Base-by-base conservation (phyloP, 805 yeast genomes). In the Myxozyma neglecta region DNA sequence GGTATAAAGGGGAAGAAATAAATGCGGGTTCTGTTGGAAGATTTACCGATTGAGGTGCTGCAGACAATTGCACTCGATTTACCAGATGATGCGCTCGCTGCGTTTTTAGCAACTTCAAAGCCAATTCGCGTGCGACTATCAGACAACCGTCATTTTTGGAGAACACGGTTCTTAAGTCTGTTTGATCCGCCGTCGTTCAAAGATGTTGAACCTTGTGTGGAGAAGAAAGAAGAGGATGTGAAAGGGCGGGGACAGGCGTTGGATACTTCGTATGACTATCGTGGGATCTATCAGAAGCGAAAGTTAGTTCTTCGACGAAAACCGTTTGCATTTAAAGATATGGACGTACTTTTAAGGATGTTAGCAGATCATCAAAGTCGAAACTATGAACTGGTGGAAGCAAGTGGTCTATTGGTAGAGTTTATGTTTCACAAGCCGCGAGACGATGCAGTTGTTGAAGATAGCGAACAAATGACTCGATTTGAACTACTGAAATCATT, bases 171-270 rank as follows among this genome's bases (percentile, higher is more conserved):
- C 18, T 57, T 46, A 6, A 32, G 18, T n/a, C 14, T 13, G 39
- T 63, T 56, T 57, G 67, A 63, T 42, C 46, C 52, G 13, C 62
- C 66, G n/a, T 46, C 37, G 32, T 59, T 55, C 45, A n/a, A 44
- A 20, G 49, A 34, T 11, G 32, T 32, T 13, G 29, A 32, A 32
- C 48, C 18, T 20, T 39, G 32, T 29, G 24, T 16, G 32, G 35
- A 18, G n/a, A 36, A 13, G 10, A 37, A 8, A 37, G 32, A 18
- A 20, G 51, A 53, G 8, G 18, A 49, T 6, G 42, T 46, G 8
- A 32, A 14, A 10, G 50, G 36, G 42, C 34, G 29, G 42, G 44
- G 29, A 18, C 9, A 9, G 29, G 24, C 34, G 36, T 34, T 29
- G 40, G 62, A 53, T 29, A 55, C 47, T 2, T 18, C 39, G 53